Conservation (phyloP, 164 flowering plant species). For the Magnolia kwangsiensis region DNA sequence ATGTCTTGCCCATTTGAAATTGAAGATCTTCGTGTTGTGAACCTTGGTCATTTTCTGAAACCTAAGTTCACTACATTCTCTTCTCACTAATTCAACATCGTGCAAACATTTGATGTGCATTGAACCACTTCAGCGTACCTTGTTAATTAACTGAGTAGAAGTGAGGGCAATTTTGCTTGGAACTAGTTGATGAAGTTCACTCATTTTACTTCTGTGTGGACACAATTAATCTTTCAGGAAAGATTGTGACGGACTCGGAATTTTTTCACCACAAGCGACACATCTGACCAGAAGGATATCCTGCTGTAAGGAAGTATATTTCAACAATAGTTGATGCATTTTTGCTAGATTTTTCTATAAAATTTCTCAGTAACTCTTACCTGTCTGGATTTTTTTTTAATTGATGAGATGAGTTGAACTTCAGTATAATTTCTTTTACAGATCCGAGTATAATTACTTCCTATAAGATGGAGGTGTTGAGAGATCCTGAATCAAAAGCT, state of each 20-base stretch:
- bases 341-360: not conserved
- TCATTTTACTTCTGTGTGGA: not conserved
- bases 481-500: constrained; percentile 50
- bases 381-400: not conserved
- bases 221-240: constrained; percentile 44
- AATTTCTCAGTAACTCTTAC: not conserved
- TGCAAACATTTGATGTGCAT: not conserved
- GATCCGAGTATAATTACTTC: constrained; percentile 38
- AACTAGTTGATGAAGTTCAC: not conserved
- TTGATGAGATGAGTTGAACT: not conserved
- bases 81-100: not conserved
- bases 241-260: constrained; percentile 57
- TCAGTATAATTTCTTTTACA: constrained; percentile 18
- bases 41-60: constrained; percentile 45
- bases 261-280: constrained; percentile 44
- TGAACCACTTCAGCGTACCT: not conserved
- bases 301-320: constrained; percentile 59
- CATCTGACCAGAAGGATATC: constrained; percentile 78
- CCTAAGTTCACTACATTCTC: not conserved
- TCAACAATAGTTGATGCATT: constrained; percentile 43
- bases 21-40: constrained; percentile 57
- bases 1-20: constrained; percentile 37
- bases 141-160: not conserved
- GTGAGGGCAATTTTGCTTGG: not conserved
- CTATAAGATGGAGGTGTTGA: constrained; percentile 79